A percentile compares a stretch with the other conserved stretches of the same genome.
Evolutionary conservation across 2,329 filamentous ascomycete genomes (phyloP).

Genomic region (Venturia carpophila): DNA sequence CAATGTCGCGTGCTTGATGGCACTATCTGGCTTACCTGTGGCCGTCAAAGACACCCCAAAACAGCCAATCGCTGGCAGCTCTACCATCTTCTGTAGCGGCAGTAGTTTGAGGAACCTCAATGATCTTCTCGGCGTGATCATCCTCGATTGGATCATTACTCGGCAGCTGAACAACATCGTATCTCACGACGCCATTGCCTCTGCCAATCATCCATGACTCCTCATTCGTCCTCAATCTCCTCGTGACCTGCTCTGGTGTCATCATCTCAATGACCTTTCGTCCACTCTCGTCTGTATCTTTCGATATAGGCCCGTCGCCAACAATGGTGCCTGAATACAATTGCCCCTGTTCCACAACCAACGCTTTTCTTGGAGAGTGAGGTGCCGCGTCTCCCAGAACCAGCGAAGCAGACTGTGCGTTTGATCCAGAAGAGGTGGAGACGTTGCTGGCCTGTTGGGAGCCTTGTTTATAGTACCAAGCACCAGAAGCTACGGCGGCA

Average conservation of each 20-base stretch:
- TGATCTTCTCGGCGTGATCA: conserved; percentile 96
- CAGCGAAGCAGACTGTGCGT: conserved; percentile 13
- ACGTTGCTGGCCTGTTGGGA: background rate
- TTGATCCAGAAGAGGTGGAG: conserved; percentile 2
- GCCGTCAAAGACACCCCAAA: conserved; percentile 98
- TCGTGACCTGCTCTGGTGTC: conserved; percentile 85
- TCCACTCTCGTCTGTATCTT: conserved; percentile 77
- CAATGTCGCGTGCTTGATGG: background rate
- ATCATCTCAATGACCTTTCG: conserved; percentile 91
- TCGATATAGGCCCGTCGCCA: conserved; percentile 78
- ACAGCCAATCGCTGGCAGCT: conserved; percentile 87
- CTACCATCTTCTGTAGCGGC: conserved; percentile 48
- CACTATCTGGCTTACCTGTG: conserved; percentile 58
- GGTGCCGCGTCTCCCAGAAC: conserved; percentile 9
- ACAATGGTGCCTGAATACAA: conserved; percentile 82
- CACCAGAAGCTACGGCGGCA: conserved; percentile 62
- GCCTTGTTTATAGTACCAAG: conserved; percentile 50
- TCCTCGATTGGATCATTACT: conserved; percentile 98
- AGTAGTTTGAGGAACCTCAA: conserved; percentile 66
- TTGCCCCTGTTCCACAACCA: conserved; percentile 84
- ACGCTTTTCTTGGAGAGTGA: conserved; percentile 51
- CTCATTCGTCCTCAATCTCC: conserved; percentile 81
- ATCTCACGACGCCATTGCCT: conserved; percentile 84
- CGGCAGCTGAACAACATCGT: conserved; percentile 88
- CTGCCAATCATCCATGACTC: conserved; percentile 86